Conservation (phyloP, 2,329 filamentous ascomycete genomes). For the Emmonsia crescens region DNA sequence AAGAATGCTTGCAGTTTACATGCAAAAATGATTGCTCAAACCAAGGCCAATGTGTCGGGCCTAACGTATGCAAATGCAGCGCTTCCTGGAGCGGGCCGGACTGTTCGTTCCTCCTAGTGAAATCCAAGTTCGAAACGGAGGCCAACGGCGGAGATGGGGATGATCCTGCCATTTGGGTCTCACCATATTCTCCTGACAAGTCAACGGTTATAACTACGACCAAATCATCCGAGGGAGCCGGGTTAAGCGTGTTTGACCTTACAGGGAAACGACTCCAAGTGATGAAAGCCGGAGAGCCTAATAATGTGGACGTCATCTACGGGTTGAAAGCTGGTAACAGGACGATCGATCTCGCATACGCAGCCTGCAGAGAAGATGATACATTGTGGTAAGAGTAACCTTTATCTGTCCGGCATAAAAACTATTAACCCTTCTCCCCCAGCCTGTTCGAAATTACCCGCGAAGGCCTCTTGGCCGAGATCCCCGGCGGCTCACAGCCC, state of each 20-base stretch:
- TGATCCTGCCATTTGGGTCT: conserved; percentile 42
- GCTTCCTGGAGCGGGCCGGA: conserved; percentile 37
- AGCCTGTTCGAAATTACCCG: conserved; percentile 42
- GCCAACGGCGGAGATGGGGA: conserved; percentile 37
- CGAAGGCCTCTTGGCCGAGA: conserved; percentile 35
- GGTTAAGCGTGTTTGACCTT: conserved; percentile 41
- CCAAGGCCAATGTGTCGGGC: conserved; percentile 33
- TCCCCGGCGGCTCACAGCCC: conserved; percentile 39
- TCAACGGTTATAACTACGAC: conserved; percentile 45
- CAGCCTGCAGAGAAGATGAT: conserved; percentile 42
- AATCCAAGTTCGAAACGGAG: conserved; percentile 35
- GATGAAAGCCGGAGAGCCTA: conserved; percentile 38
- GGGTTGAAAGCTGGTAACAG: conserved; percentile 36
- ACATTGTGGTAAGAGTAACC: conserved; percentile 40
- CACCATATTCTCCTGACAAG: conserved; percentile 28
- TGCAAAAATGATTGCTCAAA: conserved; percentile 35
- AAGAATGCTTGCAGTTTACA: conserved; percentile 25
- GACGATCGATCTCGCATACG: conserved; percentile 40
- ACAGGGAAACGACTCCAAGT: conserved; percentile 39
- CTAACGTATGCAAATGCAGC: conserved; percentile 34
- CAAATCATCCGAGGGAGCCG: conserved; percentile 40
- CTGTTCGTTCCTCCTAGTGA: conserved; percentile 37
- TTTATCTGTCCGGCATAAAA: background rate
- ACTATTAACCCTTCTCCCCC: background rate
- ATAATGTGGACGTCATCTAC: conserved; percentile 47